Base-by-base conservation (phyloP, 2,329 filamentous ascomycete genomes). In the Talaromyces amestolkiae region DNA sequence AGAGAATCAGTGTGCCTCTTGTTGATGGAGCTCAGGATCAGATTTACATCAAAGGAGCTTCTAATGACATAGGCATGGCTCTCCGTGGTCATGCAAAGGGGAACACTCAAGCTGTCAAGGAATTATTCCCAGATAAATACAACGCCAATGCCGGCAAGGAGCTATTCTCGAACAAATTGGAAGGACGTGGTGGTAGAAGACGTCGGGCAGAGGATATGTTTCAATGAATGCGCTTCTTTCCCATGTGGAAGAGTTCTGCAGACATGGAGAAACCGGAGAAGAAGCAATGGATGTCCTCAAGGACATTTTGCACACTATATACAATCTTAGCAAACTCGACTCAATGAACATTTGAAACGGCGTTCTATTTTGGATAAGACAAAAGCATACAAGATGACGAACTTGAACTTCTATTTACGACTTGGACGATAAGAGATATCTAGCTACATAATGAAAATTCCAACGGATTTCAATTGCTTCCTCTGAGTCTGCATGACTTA, bases 131-230 rank as follows among this genome's bases (percentile, higher is more conserved):
- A 0, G 82, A 83, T 17, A 89, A 87, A 69, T 85, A 77, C 60
- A 71, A 74, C 22, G 75, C 69, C 69, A 91, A 91, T 72, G 78
- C 84, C 2, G 87, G 86, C 59, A 92, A 91, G 76, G 90, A 93
- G 73, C 76, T 92, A 17, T 91, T 92, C 71, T 83, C 84, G 1
- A 84, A 87, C 66, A 87, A 80, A 68, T 72, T 87, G 31, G 84
- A 86, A 62, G 86, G 85, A 2, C 81, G 87, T 68, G 82, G 85
- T 15, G 82, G 83, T 66, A 83, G 81, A 68, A 85, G 91, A 69
- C 86, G 89, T 70, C 87, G 82, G 72, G 91, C 91, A 0, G 89
- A 91, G 71, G 91, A 93, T 77, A 80, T 91, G 68, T 93, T 92
- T 74, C 82, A 84, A 67, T 92, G 76, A 84, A 33, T 31, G 39